Evolutionary conservation across 2,329 filamentous ascomycete genomes (phyloP).

Genomic region (Sporothrix globosa): DNA sequence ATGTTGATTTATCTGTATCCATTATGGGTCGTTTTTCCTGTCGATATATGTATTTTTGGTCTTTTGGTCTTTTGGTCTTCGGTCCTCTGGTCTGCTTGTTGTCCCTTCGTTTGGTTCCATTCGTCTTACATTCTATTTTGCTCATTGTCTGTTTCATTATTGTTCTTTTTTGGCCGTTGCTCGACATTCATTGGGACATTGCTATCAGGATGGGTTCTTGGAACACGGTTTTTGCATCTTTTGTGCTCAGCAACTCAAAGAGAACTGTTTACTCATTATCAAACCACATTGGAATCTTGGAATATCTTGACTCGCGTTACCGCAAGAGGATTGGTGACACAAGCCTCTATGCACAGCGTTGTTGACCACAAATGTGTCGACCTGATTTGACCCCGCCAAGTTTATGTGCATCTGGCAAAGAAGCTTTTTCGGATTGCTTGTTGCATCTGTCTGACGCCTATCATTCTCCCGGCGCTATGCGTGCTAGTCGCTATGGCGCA

Average conservation of each 20-base stretch:
- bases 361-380: not conserved
- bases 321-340: not conserved
- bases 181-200: slow-evolving; percentile 2
- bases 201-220: not conserved
- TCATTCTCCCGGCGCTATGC: slow-evolving; percentile 1
- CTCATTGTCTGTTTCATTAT: not conserved
- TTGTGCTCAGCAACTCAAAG: not conserved
- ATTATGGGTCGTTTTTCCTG: not conserved
- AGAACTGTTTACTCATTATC: not conserved
- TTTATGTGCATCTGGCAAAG: not conserved
- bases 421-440: not conserved
- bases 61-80: not conserved
- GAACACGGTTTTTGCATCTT: not conserved
- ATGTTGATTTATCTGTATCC: not conserved
- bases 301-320: not conserved
- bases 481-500: slow-evolving; percentile 28
- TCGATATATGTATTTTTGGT: no score
- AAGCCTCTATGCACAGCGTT: not conserved
- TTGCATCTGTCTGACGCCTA: not conserved
- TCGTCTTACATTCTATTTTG: not conserved
- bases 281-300: not conserved
- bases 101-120: not conserved
- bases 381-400: not conserved
- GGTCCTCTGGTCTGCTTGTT: not conserved
- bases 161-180: not conserved